Conservation (phyloP, 257 asterid species). For the Nicotiana undulata region DNA sequence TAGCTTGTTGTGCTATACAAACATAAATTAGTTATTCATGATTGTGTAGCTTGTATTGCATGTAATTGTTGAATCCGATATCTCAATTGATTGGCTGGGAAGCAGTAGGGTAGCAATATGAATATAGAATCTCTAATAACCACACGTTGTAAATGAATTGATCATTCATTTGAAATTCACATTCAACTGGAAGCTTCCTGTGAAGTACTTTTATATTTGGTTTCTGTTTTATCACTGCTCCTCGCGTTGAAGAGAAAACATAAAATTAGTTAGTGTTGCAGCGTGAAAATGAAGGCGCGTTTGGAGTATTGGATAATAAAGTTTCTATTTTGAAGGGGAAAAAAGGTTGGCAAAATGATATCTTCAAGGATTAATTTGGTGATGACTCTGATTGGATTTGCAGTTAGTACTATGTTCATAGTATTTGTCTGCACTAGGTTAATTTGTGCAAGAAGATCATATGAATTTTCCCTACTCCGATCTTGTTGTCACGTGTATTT, state of each 20-base stretch:
- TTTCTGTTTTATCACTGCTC: not conserved
- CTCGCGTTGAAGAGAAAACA: not conserved
- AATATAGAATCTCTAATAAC: not conserved
- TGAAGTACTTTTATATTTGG: not conserved
- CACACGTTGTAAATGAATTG: not conserved
- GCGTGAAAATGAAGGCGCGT: not conserved
- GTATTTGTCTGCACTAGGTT: conserved; percentile 83
- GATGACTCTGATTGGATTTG: conserved; percentile 87
- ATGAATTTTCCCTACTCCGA: too few relatives aligned
- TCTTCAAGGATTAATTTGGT: conserved; percentile 65
- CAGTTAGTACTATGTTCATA: conserved; percentile 62
- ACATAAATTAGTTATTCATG: not conserved
- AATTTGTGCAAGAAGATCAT: conserved; percentile 27
- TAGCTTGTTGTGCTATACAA: not conserved
- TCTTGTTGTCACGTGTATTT: too few relatives aligned
- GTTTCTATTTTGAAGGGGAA: conserved; percentile 7
- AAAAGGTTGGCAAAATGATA: conserved; percentile 31
- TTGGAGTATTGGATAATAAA: not conserved
- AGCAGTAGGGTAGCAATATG: not conserved
- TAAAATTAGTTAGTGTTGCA: not conserved
- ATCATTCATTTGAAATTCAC: not conserved
- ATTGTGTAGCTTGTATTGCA: not conserved
- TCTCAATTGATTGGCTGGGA: not conserved
- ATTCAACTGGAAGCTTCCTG: not conserved
- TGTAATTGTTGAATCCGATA: not conserved